These are phyloP conservation scores for Xylaria sp. DNA, from an alignment of 2,329 filamentous ascomycete genomes.

Conservation along the genomic window DNA sequence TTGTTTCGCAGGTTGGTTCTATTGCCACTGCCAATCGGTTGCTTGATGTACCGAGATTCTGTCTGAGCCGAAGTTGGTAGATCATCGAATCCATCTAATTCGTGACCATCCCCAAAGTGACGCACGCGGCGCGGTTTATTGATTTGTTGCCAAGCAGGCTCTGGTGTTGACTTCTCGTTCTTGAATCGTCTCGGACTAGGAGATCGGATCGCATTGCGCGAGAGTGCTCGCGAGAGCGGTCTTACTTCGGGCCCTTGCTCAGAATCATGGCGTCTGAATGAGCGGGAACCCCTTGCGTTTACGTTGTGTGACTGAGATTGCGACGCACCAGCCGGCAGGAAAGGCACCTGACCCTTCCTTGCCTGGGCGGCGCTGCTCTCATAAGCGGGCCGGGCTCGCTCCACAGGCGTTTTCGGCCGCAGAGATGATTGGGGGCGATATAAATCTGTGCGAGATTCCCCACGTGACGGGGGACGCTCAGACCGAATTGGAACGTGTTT, in stretches of 20 bases:
- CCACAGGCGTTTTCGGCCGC: constrained; percentile 78
- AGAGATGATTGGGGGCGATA: constrained; percentile 62
- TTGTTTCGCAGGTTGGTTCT: constrained; percentile 71
- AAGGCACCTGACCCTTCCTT: constrained; percentile 75
- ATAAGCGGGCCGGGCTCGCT: constrained; percentile 63
- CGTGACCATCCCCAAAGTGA: constrained; percentile 90
- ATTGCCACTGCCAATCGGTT: constrained; percentile 76
- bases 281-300: constrained; percentile 74
- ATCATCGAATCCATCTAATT: constrained; percentile 94
- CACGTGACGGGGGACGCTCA: constrained; percentile 70
- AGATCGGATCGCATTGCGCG: constrained; percentile 68
- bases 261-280: constrained; percentile 84
- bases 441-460: constrained; percentile 64
- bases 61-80: constrained; percentile 85
- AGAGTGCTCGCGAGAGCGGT: constrained; percentile 67
- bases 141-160: constrained; percentile 71
- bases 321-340: constrained; percentile 80
- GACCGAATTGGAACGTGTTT: constrained; percentile 61
- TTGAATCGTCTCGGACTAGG: constrained; percentile 67
- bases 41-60: constrained; percentile 85
- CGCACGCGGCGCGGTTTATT: constrained; percentile 76
- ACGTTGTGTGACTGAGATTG: constrained; percentile 82
- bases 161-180: constrained; percentile 55
- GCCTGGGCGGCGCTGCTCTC: constrained; percentile 64
- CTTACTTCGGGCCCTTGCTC: constrained; percentile 72